Percentiles rank a stretch among this genome's conserved stretches.
These are phyloP conservation scores for Botrytis sinoallii DNA, from an alignment of 2,329 filamentous ascomycete genomes.

Conservation along the genomic window DNA sequence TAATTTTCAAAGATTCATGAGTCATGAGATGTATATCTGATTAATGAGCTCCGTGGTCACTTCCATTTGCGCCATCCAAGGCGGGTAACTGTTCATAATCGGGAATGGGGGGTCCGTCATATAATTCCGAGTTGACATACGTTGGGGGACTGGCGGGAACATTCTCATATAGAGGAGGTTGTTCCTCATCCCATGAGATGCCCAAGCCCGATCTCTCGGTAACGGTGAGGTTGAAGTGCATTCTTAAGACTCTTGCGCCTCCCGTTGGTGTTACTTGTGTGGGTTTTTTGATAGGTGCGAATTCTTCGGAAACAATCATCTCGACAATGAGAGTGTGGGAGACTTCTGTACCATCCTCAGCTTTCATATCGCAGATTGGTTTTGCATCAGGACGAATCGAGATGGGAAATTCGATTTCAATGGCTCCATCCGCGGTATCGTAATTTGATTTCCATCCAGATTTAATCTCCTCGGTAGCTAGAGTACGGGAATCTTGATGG, in stretches of 20 bases:
- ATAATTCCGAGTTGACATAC: constrained; percentile 45
- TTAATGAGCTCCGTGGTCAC: background rate
- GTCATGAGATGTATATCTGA: background rate
- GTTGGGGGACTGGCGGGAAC: constrained; percentile 81
- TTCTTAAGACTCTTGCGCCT: constrained; percentile 83
- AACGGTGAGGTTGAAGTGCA: constrained; percentile 81
- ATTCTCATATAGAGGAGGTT: constrained; percentile 89
- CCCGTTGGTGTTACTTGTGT: constrained; percentile 78
- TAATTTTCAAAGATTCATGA: background rate
- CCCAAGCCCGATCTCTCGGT: constrained; percentile 92
- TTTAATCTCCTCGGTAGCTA: constrained; percentile 80
- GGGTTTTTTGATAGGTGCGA: constrained; percentile 66
- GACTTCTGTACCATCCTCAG: constrained; percentile 71
- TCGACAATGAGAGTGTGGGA: constrained; percentile 86
- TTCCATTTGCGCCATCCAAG: constrained; percentile 22
- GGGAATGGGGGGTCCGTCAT: constrained; percentile 32
- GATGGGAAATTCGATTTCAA: constrained; percentile 77
- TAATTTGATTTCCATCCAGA: constrained; percentile 81
- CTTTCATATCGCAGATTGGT: constrained; percentile 75
- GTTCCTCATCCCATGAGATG: constrained; percentile 95
- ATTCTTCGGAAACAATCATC: constrained; percentile 92
- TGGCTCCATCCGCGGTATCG: constrained; percentile 63
- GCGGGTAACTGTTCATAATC: constrained; percentile 35
- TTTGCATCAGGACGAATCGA: constrained; percentile 55
- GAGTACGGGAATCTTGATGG: constrained; percentile 71